A percentile compares a stretch with the other conserved stretches of the same genome.
phyloP scores from a whole-genome alignment of 176 grass and related monocot species.

The Musa schizocarpa region DNA sequence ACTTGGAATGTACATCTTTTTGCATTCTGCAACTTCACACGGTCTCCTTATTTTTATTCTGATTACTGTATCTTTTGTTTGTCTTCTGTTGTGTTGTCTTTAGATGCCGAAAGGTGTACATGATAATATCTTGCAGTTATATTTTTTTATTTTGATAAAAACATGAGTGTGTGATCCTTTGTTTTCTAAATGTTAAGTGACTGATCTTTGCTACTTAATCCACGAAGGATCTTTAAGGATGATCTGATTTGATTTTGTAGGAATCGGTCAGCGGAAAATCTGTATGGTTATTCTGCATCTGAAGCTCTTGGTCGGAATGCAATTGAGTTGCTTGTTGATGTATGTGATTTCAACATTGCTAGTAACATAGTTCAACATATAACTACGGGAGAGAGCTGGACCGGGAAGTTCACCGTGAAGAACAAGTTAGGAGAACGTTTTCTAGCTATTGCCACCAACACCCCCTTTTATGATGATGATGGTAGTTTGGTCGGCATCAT shows the following conservation, averaged over 20 bases:
- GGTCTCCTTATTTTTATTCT: neutral
- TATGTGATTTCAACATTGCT: constrained; percentile 32
- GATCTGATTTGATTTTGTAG: constrained; percentile 21
- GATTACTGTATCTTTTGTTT: neutral
- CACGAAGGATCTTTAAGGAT: neutral
- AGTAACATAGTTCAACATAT: constrained; percentile 50
- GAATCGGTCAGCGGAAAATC: constrained; percentile 72
- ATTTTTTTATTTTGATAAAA: neutral
- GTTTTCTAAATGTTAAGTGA: neutral
- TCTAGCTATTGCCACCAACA: constrained; percentile 62
- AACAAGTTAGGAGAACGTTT: constrained; percentile 62
- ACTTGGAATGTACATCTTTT: too few relatives aligned
- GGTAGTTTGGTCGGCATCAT: constrained; percentile 79
- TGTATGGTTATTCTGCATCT: constrained; percentile 73
- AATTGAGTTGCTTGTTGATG: constrained; percentile 57
- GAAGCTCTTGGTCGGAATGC: constrained; percentile 84
- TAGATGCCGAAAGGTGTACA: too few relatives aligned
- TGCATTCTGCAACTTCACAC: too few relatives aligned
- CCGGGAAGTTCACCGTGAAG: constrained; percentile 74
- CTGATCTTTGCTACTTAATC: neutral
- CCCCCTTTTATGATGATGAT: constrained; percentile 89
- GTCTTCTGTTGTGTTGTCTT: neutral
- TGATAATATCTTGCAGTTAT: neutral
- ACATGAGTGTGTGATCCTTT: neutral
- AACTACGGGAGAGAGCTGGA: constrained; percentile 74